Evolutionary conservation across 2,329 filamentous ascomycete genomes (phyloP).

Genomic region (Aspergillus novofumigatus): DNA sequence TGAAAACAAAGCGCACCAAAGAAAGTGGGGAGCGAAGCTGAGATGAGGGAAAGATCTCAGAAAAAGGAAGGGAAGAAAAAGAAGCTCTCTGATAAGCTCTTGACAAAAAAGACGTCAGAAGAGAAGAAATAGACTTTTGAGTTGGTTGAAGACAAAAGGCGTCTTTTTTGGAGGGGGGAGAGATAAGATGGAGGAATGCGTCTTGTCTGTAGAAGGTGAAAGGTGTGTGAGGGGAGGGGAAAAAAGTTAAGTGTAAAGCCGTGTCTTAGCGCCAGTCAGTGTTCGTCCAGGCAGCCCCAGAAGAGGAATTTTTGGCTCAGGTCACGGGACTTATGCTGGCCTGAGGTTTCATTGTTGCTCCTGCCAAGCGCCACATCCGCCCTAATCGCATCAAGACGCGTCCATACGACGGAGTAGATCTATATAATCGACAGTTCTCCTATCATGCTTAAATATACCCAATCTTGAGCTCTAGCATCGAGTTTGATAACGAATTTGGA

Average conservation of each 20-base stretch:
- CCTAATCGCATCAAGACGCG: slow-evolving; percentile 13
- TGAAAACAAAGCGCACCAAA: slow-evolving; percentile 29
- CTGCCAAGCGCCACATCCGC: slow-evolving; percentile 20
- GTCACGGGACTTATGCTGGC: background rate
- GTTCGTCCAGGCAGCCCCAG: background rate
- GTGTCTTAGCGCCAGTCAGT: background rate
- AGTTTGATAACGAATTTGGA: background rate
- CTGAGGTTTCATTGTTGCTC: background rate
- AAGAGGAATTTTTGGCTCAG: background rate
- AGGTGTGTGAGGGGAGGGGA: slow-evolving; percentile 18
- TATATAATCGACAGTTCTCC: background rate
- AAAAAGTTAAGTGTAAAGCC: slow-evolving; percentile 13
- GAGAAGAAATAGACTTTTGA: slow-evolving; percentile 6
- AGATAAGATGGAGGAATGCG: slow-evolving; percentile 9
- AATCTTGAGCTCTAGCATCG: background rate
- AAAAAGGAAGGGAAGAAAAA: slow-evolving; percentile 18
- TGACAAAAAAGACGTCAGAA: slow-evolving; percentile 24
- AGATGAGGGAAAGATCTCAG: slow-evolving; percentile 3
- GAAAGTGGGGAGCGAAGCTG: background rate
- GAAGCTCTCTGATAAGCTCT: slow-evolving; percentile 11
- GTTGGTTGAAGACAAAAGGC: slow-evolving; percentile 3
- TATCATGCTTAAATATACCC: background rate
- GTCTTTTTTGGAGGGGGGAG: slow-evolving; percentile 1
- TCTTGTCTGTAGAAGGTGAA: background rate
- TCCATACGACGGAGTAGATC: background rate